Evolutionary conservation across 2,329 filamentous ascomycete species (phyloP).

Genomic region (Periglandula ipomoeae): DNA sequence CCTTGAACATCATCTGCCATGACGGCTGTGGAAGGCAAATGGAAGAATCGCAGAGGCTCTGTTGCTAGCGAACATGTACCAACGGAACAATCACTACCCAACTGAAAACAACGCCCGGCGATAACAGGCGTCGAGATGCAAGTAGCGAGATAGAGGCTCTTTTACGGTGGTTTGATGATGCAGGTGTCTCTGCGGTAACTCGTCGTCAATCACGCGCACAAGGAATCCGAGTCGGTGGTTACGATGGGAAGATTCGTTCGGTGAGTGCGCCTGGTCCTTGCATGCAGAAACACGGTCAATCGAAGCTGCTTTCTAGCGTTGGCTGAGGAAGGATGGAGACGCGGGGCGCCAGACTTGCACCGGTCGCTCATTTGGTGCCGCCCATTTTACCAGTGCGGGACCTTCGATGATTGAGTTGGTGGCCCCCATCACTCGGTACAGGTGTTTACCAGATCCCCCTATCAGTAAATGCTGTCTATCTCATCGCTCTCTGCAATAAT

Average conservation of each 20-base stretch:
- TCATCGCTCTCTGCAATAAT: too few species aligned
- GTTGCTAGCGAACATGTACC: not conserved
- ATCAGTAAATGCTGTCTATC: too few species aligned
- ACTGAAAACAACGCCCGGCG: not conserved
- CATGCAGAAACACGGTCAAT: not conserved
- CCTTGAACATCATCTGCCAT: constrained; percentile 37
- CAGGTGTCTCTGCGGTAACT: not conserved
- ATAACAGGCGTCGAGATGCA: not conserved
- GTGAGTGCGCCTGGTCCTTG: not conserved
- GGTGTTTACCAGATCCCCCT: too few species aligned
- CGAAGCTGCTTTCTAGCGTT: not conserved
- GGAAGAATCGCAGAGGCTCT: not conserved
- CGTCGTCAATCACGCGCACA: not conserved
- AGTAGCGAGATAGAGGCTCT: not conserved
- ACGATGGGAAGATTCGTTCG: not conserved
- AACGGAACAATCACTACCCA: not conserved
- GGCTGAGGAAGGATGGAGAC: not conserved
- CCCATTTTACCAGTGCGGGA: not conserved
- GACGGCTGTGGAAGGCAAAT: constrained; percentile 7
- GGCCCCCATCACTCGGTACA: not conserved
- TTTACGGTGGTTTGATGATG: not conserved
- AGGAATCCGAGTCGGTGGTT: not conserved
- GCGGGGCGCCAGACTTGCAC: not conserved
- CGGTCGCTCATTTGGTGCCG: not conserved
- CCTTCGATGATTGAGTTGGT: not conserved